Percentiles rank a stretch among this genome's conserved stretches.
Evolutionary conservation across 2,329 filamentous ascomycete species (phyloP).

Genomic region (Ophiosphaerella herpotricha): DNA sequence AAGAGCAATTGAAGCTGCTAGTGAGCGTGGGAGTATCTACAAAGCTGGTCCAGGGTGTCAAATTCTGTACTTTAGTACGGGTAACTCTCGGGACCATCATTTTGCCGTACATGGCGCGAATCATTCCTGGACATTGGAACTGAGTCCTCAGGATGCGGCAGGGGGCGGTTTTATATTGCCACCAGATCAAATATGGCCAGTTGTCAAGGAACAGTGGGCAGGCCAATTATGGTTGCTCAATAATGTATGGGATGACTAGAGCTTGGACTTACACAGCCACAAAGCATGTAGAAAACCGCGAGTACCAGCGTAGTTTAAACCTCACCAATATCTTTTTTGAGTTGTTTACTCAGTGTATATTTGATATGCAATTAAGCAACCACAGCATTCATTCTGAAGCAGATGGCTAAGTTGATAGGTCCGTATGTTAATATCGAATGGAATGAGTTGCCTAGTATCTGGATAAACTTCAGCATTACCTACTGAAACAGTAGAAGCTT

Average conservation of each 20-base stretch:
- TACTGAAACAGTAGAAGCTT: too few species aligned
- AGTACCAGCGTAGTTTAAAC: too few species aligned
- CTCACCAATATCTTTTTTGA: too few species aligned
- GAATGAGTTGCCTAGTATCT: too few species aligned
- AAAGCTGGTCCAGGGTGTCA: constrained; percentile 57
- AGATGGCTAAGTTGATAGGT: too few species aligned
- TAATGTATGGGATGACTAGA: constrained; percentile 20
- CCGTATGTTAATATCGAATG: too few species aligned
- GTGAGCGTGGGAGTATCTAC: constrained; percentile 38
- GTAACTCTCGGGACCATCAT: constrained; percentile 50
- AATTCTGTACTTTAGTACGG: constrained; percentile 63
- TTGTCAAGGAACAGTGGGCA: constrained; percentile 53
- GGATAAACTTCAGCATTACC: too few species aligned
- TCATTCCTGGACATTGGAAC: constrained; percentile 53
- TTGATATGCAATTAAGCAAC: too few species aligned
- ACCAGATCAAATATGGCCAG: constrained; percentile 52
- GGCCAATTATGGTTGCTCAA: constrained; percentile 35
- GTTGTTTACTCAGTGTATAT: too few species aligned
- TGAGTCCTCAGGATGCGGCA: constrained; percentile 50
- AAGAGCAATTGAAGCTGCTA: constrained; percentile 55
- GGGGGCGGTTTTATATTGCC: constrained; percentile 55
- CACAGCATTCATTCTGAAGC: too few species aligned
- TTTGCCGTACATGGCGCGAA: constrained; percentile 47
- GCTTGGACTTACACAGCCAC: neutral
- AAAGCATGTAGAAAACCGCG: neutral